phyloP scores from a whole-genome alignment of 2,329 filamentous ascomycete species.

The Fusarium algeriense region DNA sequence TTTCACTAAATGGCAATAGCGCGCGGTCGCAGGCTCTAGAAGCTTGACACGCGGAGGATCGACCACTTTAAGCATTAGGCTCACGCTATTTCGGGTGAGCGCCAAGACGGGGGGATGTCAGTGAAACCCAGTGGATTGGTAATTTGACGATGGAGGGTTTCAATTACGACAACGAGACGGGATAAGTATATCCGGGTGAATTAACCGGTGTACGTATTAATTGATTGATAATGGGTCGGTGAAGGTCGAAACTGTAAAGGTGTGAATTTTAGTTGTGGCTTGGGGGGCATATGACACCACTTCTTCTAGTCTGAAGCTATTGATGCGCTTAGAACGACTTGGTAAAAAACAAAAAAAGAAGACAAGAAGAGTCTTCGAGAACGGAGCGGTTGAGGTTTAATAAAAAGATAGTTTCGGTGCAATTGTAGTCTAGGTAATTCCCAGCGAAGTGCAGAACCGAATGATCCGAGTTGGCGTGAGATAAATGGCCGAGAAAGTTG shows the following conservation, averaged over 20 bases:
- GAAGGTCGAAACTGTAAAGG: neutral
- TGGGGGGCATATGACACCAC: neutral
- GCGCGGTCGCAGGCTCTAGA: neutral
- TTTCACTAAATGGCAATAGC: conserved; percentile 1
- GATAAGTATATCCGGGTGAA: neutral
- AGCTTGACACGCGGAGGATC: neutral
- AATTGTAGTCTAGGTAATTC: neutral
- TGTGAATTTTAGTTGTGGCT: neutral
- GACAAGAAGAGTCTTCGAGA: neutral
- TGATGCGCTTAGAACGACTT: neutral
- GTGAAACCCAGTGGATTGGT: neutral
- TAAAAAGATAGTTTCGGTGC: neutral
- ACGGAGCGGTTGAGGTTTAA: neutral
- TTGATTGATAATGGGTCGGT: neutral
- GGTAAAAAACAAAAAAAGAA: neutral
- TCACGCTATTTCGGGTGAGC: neutral
- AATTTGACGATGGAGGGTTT: neutral
- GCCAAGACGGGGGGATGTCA: neutral
- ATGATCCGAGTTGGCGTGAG: neutral
- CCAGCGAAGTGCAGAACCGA: neutral
- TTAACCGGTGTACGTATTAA: neutral
- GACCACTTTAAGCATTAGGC: neutral
- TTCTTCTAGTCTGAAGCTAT: neutral
- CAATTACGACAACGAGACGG: neutral
- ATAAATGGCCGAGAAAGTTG: conserved; percentile 2